Evolutionary conservation across 2,329 filamentous ascomycete species (phyloP).

Genomic region (Cucurbitaria berberidis): DNA sequence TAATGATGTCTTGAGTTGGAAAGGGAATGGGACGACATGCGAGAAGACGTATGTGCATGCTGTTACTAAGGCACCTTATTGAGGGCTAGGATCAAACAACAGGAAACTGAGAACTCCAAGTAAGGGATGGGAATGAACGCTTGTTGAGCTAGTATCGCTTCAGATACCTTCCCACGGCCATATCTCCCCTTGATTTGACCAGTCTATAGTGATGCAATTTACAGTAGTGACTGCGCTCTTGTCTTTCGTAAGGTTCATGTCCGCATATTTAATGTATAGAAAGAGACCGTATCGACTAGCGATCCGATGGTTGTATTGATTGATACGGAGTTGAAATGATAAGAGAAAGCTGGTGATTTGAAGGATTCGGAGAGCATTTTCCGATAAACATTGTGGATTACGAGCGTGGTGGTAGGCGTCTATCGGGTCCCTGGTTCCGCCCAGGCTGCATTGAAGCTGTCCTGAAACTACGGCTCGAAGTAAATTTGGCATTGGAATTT

Average conservation of each 20-base stretch:
- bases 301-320: neutral
- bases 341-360: neutral
- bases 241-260: constrained; percentile 52
- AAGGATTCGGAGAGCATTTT: neutral
- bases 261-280: constrained; percentile 59
- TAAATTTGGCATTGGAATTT: neutral
- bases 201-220: constrained; percentile 32
- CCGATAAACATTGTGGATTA: neutral
- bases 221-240: constrained; percentile 56
- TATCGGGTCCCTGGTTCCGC: neutral
- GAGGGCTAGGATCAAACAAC: neutral
- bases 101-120: neutral
- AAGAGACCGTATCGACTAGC: constrained; percentile 34
- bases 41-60: constrained; percentile 48
- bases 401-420: neutral
- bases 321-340: neutral
- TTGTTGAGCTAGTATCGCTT: neutral
- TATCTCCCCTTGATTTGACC: neutral
- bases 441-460: neutral
- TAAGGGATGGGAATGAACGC: neutral
- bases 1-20: constrained; percentile 47
- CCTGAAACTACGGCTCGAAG: neutral
- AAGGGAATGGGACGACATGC: constrained; percentile 44
- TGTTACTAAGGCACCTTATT: constrained; percentile 48
- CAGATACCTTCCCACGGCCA: neutral